Conservation (phyloP, 257 asterid genomes). For the Ballota nigra region DNA sequence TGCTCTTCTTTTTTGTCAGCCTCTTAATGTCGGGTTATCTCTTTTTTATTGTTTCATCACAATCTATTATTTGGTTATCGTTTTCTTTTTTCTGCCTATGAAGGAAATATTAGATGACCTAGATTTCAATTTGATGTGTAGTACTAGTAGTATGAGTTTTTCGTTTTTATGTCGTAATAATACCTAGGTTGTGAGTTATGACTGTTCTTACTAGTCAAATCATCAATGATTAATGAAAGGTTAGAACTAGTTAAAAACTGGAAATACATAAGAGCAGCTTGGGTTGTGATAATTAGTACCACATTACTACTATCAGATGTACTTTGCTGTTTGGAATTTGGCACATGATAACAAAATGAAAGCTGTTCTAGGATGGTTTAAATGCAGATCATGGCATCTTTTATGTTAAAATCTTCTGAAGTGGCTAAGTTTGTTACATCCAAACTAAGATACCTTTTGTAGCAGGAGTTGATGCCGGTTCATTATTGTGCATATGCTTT, state of each 20-base stretch:
- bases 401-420: not conserved
- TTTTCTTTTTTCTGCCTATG: not conserved
- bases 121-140: not conserved
- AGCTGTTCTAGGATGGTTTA: not conserved
- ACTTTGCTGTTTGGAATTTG: not conserved
- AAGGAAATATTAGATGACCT: not conserved
- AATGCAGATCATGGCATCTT: not conserved
- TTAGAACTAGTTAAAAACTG: not conserved
- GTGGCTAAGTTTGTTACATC: not conserved
- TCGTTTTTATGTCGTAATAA: not conserved
- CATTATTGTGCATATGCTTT: not conserved
- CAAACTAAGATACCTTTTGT: not conserved
- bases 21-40: not conserved
- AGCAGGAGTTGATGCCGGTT: not conserved
- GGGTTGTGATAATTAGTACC: not conserved
- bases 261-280: not conserved
- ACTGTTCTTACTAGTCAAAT: not conserved
- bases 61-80: not conserved
- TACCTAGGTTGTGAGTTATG: not conserved
- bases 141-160: not conserved
- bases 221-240: not conserved
- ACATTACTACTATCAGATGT: not conserved
- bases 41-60: not conserved
- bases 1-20: not conserved
- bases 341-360: not conserved